Conservation (phyloP, 306 rosid genomes). For the Cicer yamashitae region DNA sequence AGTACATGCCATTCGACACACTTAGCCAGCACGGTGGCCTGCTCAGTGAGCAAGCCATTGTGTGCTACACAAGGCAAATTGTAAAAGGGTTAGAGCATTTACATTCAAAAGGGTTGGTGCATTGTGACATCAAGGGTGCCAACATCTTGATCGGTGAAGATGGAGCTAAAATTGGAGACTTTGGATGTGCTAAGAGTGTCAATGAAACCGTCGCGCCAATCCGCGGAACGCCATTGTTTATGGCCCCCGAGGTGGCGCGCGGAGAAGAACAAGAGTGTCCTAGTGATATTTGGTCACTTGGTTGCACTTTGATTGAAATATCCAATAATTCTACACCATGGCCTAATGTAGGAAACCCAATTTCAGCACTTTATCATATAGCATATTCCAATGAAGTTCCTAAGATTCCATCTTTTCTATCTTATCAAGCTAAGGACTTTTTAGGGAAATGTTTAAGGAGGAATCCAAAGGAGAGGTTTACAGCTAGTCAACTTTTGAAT, state of each 20-base stretch:
- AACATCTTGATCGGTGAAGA: slow-evolving; percentile 66
- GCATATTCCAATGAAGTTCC: slow-evolving; percentile 69
- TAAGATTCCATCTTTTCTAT: slow-evolving; percentile 68
- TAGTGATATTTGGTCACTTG: slow-evolving; percentile 89
- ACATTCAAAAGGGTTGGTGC: slow-evolving; percentile 74
- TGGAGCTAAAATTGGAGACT: slow-evolving; percentile 81
- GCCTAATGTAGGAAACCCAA: slow-evolving; percentile 63
- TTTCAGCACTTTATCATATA: slow-evolving; percentile 64
- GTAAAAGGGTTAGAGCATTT: slow-evolving; percentile 68
- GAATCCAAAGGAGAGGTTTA: slow-evolving; percentile 78
- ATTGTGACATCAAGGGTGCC: slow-evolving; percentile 87
- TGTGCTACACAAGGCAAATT: slow-evolving; percentile 54
- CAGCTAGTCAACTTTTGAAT: slow-evolving; percentile 66
- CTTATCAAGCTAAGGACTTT: slow-evolving; percentile 72
- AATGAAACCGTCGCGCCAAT: slow-evolving; percentile 2
- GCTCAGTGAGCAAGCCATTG: slow-evolving; percentile 46
- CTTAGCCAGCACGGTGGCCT: slow-evolving; percentile 56
- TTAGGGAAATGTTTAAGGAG: slow-evolving; percentile 71
- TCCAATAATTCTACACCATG: slow-evolving; percentile 68
- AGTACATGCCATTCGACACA: slow-evolving; percentile 65
- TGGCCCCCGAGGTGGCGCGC: slow-evolving; percentile 94
- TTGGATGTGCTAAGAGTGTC: slow-evolving; percentile 75
- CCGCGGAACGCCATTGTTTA: slow-evolving; percentile 83
- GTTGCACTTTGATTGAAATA: slow-evolving; percentile 87
- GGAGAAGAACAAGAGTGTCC: slow-evolving; percentile 76